Evolutionary conservation across 2,329 filamentous ascomycete genomes (phyloP).

Genomic region (Cladosporium sp.): DNA sequence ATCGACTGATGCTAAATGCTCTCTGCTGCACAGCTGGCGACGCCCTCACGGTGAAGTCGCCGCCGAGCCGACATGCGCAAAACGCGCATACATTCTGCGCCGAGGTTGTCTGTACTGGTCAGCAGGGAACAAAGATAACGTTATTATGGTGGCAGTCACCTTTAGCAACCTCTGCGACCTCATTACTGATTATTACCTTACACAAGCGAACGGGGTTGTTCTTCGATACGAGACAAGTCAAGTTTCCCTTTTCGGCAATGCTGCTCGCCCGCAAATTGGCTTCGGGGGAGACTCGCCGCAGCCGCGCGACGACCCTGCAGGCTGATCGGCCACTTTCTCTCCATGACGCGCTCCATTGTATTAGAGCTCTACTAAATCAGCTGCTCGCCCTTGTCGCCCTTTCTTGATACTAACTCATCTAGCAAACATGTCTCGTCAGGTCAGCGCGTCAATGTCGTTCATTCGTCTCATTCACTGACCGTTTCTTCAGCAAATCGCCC

Average conservation of each 20-base stretch:
- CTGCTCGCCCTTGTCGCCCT: not conserved
- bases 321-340: not conserved
- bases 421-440: slow-evolving; percentile 23
- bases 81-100: slow-evolving; percentile 29
- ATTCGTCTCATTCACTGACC: slow-evolving; percentile 6
- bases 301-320: slow-evolving; percentile 1
- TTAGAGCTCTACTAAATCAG: not conserved
- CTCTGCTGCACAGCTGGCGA: slow-evolving; percentile 1
- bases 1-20: not conserved
- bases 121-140: not conserved
- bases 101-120: slow-evolving; percentile 14
- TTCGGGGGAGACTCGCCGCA: not conserved
- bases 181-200: slow-evolving; percentile 14
- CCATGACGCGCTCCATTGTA: not conserved
- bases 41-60: slow-evolving; percentile 14
- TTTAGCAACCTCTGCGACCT: slow-evolving; percentile 25
- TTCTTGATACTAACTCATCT: not conserved
- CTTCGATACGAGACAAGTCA: not conserved
- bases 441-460: slow-evolving; percentile 1
- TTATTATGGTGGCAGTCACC: slow-evolving; percentile 13
- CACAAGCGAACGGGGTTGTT: too few relatives aligned
- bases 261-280: slow-evolving; percentile 2
- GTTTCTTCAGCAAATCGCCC: slow-evolving; percentile 29
- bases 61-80: slow-evolving; percentile 26
- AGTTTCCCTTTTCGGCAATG: not conserved